Percentiles rank a stretch among this genome's conserved stretches.
phyloP scores from a whole-genome alignment of 768 basidiomycete species.

The Russula dissimulans region DNA sequence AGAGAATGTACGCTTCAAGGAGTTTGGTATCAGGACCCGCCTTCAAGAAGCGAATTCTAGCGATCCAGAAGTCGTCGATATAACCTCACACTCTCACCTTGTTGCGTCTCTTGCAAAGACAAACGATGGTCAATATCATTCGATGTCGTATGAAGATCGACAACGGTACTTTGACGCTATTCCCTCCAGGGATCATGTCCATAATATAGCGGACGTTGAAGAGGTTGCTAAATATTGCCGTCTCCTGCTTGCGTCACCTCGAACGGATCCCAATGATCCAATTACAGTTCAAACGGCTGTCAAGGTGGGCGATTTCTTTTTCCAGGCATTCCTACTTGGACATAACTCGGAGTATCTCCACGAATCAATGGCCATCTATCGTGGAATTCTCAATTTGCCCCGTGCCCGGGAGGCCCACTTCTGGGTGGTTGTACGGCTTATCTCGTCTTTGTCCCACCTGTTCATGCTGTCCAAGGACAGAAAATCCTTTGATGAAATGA shows the following conservation, averaged over 20 bases:
- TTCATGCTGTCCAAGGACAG: neutral
- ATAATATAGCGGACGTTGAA: neutral
- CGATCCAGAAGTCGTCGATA: neutral
- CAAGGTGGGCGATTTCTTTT: neutral
- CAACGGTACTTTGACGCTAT: neutral
- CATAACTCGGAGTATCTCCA: neutral
- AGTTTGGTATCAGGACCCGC: neutral
- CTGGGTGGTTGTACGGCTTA: neutral
- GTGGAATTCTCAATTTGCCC: neutral
- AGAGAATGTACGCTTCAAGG: neutral
- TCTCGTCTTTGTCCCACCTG: neutral
- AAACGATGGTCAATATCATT: no score
- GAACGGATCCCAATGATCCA: no score
- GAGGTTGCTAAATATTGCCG: neutral
- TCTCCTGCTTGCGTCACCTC: neutral
- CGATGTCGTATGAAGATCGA: neutral
- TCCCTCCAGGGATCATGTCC: neutral
- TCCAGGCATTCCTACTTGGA: neutral
- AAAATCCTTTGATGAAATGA: neutral
- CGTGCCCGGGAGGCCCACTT: accelerated
- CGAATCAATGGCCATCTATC: neutral
- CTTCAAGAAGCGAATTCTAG: neutral
- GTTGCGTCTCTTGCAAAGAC: neutral
- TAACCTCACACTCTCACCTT: neutral
- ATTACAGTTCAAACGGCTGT: neutral